Evolutionary conservation across 2,329 filamentous ascomycete genomes (phyloP).

Genomic region (Phialophora verrucosa): DNA sequence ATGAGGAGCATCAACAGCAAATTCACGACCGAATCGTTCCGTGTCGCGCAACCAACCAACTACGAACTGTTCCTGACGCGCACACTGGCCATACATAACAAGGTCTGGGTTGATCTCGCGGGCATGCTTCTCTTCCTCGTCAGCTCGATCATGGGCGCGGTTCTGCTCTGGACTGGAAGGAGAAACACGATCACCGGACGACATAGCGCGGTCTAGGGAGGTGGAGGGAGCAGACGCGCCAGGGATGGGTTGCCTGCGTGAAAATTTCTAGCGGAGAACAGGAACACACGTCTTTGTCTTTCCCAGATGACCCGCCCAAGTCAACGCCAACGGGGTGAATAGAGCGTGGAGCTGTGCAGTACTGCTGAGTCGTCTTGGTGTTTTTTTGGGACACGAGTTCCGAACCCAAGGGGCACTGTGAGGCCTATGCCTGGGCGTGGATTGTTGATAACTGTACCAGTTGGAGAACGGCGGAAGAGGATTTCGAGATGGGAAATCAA

Average conservation of each 20-base stretch:
- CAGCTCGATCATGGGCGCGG: constrained; percentile 18
- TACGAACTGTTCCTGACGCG: neutral
- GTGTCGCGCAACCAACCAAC: neutral
- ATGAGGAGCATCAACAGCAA: constrained; percentile 20
- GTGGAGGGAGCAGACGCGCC: no score
- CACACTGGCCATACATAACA: constrained; percentile 3
- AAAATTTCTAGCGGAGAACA: no score
- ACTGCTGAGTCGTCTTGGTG: neutral
- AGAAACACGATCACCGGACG: constrained; percentile 2
- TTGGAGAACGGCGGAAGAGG: neutral
- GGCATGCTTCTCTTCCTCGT: constrained; percentile 24
- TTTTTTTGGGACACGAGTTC: neutral
- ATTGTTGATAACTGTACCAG: neutral
- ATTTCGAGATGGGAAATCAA: neutral
- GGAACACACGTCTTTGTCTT: no score
- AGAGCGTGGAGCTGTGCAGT: neutral
- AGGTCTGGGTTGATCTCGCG: constrained; percentile 20
- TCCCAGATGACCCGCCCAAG: no score
- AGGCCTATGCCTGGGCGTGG: neutral
- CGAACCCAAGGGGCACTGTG: neutral
- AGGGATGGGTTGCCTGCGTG: no score
- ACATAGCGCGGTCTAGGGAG: constrained; percentile 5
- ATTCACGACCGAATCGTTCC: neutral
- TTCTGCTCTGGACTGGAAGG: constrained; percentile 16
- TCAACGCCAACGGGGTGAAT: neutral